Conservation (phyloP, 1,139 yeast genomes). For the Taphrina pruni region DNA sequence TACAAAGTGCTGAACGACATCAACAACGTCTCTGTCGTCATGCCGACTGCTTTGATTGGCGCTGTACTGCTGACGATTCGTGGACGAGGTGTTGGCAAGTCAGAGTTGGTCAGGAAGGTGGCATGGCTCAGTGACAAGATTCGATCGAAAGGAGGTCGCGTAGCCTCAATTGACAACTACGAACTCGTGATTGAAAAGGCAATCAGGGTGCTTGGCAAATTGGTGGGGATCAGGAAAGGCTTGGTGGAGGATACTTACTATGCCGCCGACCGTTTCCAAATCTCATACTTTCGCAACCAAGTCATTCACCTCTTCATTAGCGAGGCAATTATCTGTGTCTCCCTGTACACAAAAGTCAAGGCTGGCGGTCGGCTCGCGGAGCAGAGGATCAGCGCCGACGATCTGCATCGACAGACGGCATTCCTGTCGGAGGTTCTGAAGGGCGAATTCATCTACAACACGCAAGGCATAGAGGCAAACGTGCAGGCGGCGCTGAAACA, state of each 20-base stretch:
- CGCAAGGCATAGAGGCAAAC: conserved; percentile 53
- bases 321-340: conserved; percentile 54
- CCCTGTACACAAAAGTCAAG: conserved; percentile 51
- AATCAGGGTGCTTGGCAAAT: conserved; percentile 54
- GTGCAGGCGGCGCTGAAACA: conserved; percentile 50
- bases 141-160: conserved; percentile 53
- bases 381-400: conserved; percentile 46
- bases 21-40: conserved; percentile 55
- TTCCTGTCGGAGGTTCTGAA: conserved; percentile 54
- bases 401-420: conserved; percentile 49
- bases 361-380: conserved; percentile 47
- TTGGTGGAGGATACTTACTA: conserved; percentile 54
- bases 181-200: conserved; percentile 53
- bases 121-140: conserved; percentile 53
- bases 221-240: conserved; percentile 51
- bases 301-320: conserved; percentile 55
- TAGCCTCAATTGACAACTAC: conserved; percentile 51
- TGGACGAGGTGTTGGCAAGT: conserved; percentile 53
- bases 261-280: conserved; percentile 55
- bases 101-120: conserved; percentile 52
- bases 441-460: conserved; percentile 55
- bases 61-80: conserved; percentile 54
- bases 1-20: conserved; percentile 55
- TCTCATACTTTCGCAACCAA: conserved; percentile 56
- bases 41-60: conserved; percentile 57